Conservation (phyloP, 176 grass and related monocot genomes). For the Dendrocalamus sinicus region DNA sequence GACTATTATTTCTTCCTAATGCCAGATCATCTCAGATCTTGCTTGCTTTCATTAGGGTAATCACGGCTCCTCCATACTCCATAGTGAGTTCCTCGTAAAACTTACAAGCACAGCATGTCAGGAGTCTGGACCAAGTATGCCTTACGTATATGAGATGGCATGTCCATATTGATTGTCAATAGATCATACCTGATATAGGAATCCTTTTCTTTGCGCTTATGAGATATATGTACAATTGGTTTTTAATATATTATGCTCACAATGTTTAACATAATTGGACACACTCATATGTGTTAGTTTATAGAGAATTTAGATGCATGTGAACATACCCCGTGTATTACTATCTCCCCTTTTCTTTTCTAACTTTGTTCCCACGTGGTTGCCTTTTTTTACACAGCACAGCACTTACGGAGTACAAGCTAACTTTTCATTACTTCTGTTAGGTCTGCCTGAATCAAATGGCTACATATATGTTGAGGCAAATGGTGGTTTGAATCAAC, state of each 20-base stretch:
- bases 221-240: not conserved
- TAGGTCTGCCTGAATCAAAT: conserved; percentile 96
- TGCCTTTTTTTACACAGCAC: not conserved
- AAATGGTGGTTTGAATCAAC: conserved; percentile 98
- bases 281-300: not conserved
- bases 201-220: not conserved
- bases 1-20: conserved; percentile 6
- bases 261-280: conserved; percentile 27
- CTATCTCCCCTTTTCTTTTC: conserved; percentile 3
- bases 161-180: conserved; percentile 19
- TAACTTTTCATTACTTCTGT: conserved; percentile 38
- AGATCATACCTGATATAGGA: conserved; percentile 25
- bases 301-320: conserved; percentile 2
- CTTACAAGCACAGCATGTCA: not conserved
- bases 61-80: not conserved
- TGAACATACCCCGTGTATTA: not conserved
- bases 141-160: not conserved
- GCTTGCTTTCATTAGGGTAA: conserved; percentile 13
- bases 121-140: not conserved
- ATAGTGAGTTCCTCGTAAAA: conserved; percentile 20
- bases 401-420: conserved; percentile 1
- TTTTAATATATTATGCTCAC: not conserved
- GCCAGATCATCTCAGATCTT: conserved; percentile 3
- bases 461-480: conserved; percentile 97
- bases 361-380: not conserved